Conservation (phyloP, 2,329 filamentous ascomycete genomes). For the Beauveria medogensis region DNA sequence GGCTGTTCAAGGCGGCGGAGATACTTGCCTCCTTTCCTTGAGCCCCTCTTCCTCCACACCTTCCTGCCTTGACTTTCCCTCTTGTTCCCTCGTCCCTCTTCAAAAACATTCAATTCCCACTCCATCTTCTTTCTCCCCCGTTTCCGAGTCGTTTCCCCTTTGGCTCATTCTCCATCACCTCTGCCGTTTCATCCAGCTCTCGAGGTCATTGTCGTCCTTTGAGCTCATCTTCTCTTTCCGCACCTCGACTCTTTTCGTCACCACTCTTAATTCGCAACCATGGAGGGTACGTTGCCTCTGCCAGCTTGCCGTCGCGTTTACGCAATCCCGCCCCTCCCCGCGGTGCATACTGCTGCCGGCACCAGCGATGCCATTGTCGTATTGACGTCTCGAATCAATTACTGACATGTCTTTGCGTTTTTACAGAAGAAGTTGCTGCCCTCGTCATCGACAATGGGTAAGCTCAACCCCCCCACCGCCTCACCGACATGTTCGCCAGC, state of each 20-base stretch:
- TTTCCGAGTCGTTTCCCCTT: constrained; percentile 10
- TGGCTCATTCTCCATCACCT: constrained; percentile 14
- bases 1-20: background rate
- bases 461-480: constrained; percentile 41
- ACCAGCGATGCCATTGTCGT: constrained; percentile 12
- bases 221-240: constrained; percentile 17
- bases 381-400: constrained; percentile 15
- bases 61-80: constrained; percentile 9
- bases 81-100: constrained; percentile 2
- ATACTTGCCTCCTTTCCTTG: constrained; percentile 12
- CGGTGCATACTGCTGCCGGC: constrained; percentile 6
- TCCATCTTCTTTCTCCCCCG: constrained; percentile 6
- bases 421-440: constrained; percentile 96
- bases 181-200: constrained; percentile 11
- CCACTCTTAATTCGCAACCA: constrained; percentile 40
- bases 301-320: constrained; percentile 20
- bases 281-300: constrained; percentile 42
- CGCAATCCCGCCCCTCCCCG: constrained; percentile 16
- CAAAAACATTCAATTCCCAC: constrained; percentile 13
- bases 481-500: constrained; percentile 27
- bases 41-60: constrained; percentile 12
- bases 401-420: constrained; percentile 36
- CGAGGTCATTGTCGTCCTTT: constrained; percentile 16
- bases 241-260: constrained; percentile 12
- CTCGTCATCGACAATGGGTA: constrained; percentile 99